Evolutionary conservation across 495 filamentous ascomycete species (phyloP), one percentile per base, ranked within the genome.

Genomic region (Xylaria telfairii): DNA sequence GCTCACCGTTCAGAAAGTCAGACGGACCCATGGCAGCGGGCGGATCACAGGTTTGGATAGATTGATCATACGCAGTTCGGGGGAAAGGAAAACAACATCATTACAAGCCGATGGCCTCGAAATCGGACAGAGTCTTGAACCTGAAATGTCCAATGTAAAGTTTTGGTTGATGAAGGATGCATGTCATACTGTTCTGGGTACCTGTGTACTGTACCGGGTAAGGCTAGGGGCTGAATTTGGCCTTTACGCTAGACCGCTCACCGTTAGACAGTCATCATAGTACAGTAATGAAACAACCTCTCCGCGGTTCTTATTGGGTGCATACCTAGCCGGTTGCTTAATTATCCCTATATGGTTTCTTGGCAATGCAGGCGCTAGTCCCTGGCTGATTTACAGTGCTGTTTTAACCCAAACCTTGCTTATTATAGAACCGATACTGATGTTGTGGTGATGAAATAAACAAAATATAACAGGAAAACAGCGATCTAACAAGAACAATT

Each of bases 1-100:
- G 39, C 68, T 70, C 28, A 70, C 68, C 61, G n/a, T 63, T 26
- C 13, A 59, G 26, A 39, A 59, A 39, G 30, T 65, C 61, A 9
- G 61, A 59, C 2, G 61, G 46, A 1, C 30, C 68, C 68, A 70
- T 70, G 60, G 42, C 61, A n/a, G 30, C n/a, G 59, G 61, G 13
- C 5, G 13, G 34, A 61, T 41, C 46, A 30, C 49, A 32, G 59
- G 46, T 32, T 57, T 59, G 2, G 60, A 51, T 7, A 12, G 51
- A 49, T 37, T 47, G 13, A 26, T 34, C 37, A 59, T 12, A 30
- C 17, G 8, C 44, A 9, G 6, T 62, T 62, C 24, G 37, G 28
- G 56, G n/a, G 56, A 7, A 59, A 32, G 56, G 32, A n/a, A 19
- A 59, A 32, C 62, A 8, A 26, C 62, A 65, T 65, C 28, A 65